Conservation (phyloP, 768 basidiomycete species). For the Mycena chlorophos region DNA sequence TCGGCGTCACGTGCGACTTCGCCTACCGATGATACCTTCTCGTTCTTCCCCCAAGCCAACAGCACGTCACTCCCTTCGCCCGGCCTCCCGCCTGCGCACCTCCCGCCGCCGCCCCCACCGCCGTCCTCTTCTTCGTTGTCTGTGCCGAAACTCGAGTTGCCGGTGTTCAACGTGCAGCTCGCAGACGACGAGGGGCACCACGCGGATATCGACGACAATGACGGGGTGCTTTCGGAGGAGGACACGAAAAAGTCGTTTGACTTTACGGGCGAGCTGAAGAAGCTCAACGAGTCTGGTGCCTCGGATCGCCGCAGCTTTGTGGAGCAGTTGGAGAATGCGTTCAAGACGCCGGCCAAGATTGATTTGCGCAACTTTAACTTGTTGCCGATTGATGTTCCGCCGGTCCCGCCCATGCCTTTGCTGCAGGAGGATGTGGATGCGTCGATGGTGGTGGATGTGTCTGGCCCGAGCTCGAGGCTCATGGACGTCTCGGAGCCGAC, state of each 20-base stretch:
- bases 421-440: slow-evolving; percentile 16
- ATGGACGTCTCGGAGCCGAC: slow-evolving; percentile 34
- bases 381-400: slow-evolving; percentile 44
- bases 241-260: slow-evolving; percentile 82
- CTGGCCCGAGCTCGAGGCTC: slow-evolving; percentile 21
- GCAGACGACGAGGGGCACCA: slow-evolving; percentile 46
- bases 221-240: slow-evolving; percentile 46
- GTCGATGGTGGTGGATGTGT: slow-evolving; percentile 15
- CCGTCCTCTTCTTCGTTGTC: too few relatives aligned
- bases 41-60: slow-evolving; percentile 25
- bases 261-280: slow-evolving; percentile 76
- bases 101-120: slow-evolving; percentile 13
- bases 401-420: slow-evolving; percentile 52
- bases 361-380: slow-evolving; percentile 47
- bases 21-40: slow-evolving; percentile 41
- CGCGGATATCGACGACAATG: slow-evolving; percentile 43
- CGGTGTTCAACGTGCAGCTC: slow-evolving; percentile 45
- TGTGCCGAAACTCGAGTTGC: slow-evolving; percentile 29
- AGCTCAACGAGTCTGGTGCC: slow-evolving; percentile 67
- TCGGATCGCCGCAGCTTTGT: slow-evolving; percentile 76
- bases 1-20: slow-evolving; percentile 38
- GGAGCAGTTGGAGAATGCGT: slow-evolving; percentile 78
- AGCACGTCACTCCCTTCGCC: slow-evolving; percentile 34
- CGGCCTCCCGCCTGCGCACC: slow-evolving; percentile 34
- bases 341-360: slow-evolving; percentile 72